Evolutionary conservation across 1,284 basidiomycete species (phyloP).

Genomic region (Porodaedalea pini): DNA sequence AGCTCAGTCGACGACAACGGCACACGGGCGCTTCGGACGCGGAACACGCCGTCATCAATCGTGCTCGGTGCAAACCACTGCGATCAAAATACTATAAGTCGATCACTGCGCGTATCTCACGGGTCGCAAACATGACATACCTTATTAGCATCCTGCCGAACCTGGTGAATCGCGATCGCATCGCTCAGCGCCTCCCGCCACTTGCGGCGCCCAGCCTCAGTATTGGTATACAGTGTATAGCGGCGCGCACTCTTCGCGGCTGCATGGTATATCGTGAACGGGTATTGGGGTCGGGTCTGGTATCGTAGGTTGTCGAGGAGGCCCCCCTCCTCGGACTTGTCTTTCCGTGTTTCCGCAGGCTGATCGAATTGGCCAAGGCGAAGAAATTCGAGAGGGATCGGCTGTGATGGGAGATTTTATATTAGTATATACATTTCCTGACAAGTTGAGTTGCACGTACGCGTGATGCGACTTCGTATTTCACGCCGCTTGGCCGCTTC

Average conservation of each 20-base stretch:
- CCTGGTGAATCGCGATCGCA: constrained; percentile 57
- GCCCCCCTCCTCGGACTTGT: constrained; percentile 52
- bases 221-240: constrained; percentile 67
- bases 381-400: constrained; percentile 73
- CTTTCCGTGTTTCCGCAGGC: constrained; percentile 56
- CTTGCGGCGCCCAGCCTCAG: constrained; percentile 51
- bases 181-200: constrained; percentile 63
- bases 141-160: constrained; percentile 65
- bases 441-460: constrained; percentile 37
- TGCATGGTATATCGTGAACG: constrained; percentile 73
- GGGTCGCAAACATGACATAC: constrained; percentile 36
- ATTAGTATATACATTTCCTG: not conserved
- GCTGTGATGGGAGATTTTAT: constrained; percentile 39
- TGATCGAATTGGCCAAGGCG: constrained; percentile 60
- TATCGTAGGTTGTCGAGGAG: constrained; percentile 55
- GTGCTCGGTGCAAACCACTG: constrained; percentile 66
- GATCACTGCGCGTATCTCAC: not conserved
- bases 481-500: constrained; percentile 44
- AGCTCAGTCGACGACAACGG: constrained; percentile 30
- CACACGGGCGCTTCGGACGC: constrained; percentile 37
- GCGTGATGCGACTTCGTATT: constrained; percentile 57
- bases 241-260: constrained; percentile 48
- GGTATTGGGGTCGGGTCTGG: constrained; percentile 54
- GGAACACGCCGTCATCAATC: constrained; percentile 61
- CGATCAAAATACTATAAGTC: not conserved